Base-by-base conservation (phyloP, 305 asterid species). In the Plantago coronopus region DNA sequence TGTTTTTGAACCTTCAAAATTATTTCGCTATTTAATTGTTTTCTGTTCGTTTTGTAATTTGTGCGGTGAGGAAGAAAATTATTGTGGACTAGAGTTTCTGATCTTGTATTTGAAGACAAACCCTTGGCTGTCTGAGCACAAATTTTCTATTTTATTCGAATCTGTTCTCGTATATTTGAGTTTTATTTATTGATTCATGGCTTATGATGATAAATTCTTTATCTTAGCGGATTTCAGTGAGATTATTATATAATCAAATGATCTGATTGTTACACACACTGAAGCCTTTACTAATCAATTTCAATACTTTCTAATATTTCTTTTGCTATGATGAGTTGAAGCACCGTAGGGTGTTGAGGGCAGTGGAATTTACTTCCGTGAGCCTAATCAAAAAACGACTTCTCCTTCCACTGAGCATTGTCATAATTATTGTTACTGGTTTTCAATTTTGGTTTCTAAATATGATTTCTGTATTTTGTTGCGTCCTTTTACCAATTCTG, bases 61-160 rank as follows among this genome's bases (percentile, higher is more conserved):
- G 83, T 77, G 93, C 78, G 14, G 67, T 81, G 91, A 83, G 68
- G 91, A 81, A 63, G 50, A 69, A 61, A 67, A 1, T 64, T 61
- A 50, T 37, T 74, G 80, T 85, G 87, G 87, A 82, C 89, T 85
- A 85, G 89, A 85, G 94, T 85, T 85, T 82, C 94, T 76, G 94
- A 85, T 82, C 85, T 81, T 72, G 82, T 55, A 83, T 27, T 80
- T 85, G 94, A 82, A 70, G 94, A 82, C 84, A 55, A 85, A 74
- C 89, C 94, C 94, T 85, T 85, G 94, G 94, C 94, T 85, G 87
- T 85, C 93, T 84, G 88, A 84, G 86, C 82, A 73, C 77, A 66
- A n/a, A 66, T 7, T 18, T 6, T 11, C 29, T 42, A 1, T 17
- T 3, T 15, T 40, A 2, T 49, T 10, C 0, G n/a, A n/a, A 15